phyloP scores from a whole-genome alignment of 257 asterid species.

The Petunia secreta region DNA sequence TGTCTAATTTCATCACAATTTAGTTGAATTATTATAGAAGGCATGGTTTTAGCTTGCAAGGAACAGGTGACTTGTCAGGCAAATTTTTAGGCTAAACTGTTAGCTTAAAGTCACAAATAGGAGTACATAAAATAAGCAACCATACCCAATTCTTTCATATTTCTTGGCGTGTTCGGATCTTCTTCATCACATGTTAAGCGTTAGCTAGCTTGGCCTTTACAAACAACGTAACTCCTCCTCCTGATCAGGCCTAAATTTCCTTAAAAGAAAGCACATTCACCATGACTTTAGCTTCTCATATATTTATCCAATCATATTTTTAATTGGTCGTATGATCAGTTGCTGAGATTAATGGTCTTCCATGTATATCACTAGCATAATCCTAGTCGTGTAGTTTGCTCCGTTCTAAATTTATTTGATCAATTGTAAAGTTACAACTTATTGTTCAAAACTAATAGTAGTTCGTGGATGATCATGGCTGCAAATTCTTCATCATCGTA shows the following conservation, averaged over 20 bases:
- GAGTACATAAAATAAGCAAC: slow-evolving; percentile 23
- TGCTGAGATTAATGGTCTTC: neutral
- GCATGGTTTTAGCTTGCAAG: slow-evolving; percentile 54
- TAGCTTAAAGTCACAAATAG: slow-evolving; percentile 24
- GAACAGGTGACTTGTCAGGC: slow-evolving; percentile 33
- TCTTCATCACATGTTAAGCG: slow-evolving; percentile 14
- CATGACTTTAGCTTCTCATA: neutral
- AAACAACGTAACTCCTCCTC: neutral
- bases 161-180: slow-evolving; percentile 58
- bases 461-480: neutral
- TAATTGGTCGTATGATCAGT: neutral
- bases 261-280: slow-evolving; percentile 7
- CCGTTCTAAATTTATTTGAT: no score
- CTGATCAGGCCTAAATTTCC: neutral
- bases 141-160: slow-evolving; percentile 33
- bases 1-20: neutral
- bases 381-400: no score
- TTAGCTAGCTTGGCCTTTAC: neutral
- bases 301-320: slow-evolving; percentile 20
- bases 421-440: no score
- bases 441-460: neutral
- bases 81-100: neutral
- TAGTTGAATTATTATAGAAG: neutral
- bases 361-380: no score
- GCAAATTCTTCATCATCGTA: slow-evolving; percentile 53